Base-by-base conservation (phyloP, 257 asterid species). In the Echium plantagineum region DNA sequence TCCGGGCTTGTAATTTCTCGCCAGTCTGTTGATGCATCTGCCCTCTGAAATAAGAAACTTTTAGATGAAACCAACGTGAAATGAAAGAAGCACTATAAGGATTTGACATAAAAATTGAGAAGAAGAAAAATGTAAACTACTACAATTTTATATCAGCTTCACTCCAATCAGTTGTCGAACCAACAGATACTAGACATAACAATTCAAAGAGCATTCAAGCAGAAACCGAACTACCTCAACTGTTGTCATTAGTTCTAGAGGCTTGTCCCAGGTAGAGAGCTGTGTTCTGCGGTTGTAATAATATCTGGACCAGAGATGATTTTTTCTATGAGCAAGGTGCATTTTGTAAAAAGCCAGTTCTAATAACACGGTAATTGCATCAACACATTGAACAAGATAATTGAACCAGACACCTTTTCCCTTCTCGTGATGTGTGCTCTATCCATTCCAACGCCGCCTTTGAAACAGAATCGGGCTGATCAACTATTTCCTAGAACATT, bases 11-110 rank as follows among this genome's bases (percentile, higher is more conserved):
- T 81, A 74, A 70, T 48, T 75, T 93, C 98, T 74, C 81, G 83
- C 98, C 98, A 91, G 82, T 84, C 94, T 46, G 98, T 91, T 32
- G 94, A 59, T 57, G 95, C 86, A 83, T 91, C 98, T 12, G 96
- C 97, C 78, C 89, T 89, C 99, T 93, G 89, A 61, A 71, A 68
- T 54, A 56, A 63, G 55, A 15, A 54, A 67, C 31, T 72, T 63
- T 51, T 52, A 62, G 69, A 74, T 68, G 71, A 57, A 69, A 59
- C 31, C 30, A 55, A 46, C 62, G 53, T 69, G 64, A 63, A 42
- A 10, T 42, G 49, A 12, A 42, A 42, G 49, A 42, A 42, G 49
- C 16, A 7, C 46, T 35, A 35, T 7, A 35, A 35, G 12, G 10
- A 42, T 13, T 42, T 42, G 49, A 42, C 49, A 42, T 42, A 42